Base-by-base conservation (phyloP, 441 rosid species). In the Euphorbia corollata region DNA sequence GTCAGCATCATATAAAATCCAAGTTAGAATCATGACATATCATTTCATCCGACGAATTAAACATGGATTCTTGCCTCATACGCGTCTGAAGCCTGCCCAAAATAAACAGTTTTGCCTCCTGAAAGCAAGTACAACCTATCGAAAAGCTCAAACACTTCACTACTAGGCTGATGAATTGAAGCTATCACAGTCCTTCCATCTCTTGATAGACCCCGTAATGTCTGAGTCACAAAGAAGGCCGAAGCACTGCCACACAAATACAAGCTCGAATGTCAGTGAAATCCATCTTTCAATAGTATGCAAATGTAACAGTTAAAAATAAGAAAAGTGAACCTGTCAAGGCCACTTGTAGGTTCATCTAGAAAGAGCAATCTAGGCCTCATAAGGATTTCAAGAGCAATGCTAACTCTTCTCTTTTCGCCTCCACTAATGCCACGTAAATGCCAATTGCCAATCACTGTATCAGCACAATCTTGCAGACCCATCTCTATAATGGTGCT, bases 341-440 rank as follows among this genome's bases (percentile, higher is more conserved):
- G 96, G 30, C 98, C 98, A 69, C 98, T 93, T 39, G 98, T 93
- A 4, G 98, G 98, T 75, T 93, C 98, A 54, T 93, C 98, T 6
- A 93, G 98, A 75, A 93, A 93, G 59, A 93, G 95, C 83, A 93
- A 77, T 77, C 97, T 79, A 27, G 97, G 98, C 80, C 98, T 86
- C 89, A 84, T 93, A 64, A 93, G 82, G 73, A 93, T 93, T 74
- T 93, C 98, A 57, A 93, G 91, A 71, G 98, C 98, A 16, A 93
- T 93, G 81, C 98, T 90, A 64, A 90, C 97, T 64, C 98, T 73
- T 65, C 97, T 78, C 88, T 84, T 93, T 78, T 93, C 98, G 5
- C 98, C 98, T 16, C 98, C 97, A 58, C 98, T 93, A 69, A 93
- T 83, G 9, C 98, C 98, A 8, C 98, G 87, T 70, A 89, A 71